Conservation (phyloP, 1,139 yeast genomes). For the Scheffersomyces lignicola region DNA sequence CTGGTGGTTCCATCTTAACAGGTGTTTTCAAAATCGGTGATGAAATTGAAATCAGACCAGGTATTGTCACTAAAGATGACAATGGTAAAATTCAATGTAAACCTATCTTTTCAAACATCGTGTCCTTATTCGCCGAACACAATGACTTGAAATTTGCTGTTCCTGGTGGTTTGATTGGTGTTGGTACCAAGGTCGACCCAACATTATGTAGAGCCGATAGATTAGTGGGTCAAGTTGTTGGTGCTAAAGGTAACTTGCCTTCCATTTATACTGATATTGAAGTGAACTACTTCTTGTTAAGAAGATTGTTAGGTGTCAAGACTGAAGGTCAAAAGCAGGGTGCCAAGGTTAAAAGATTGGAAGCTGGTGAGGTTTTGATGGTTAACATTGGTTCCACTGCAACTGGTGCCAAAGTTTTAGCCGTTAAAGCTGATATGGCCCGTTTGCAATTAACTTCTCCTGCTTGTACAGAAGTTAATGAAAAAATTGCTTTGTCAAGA, state of each 20-base stretch:
- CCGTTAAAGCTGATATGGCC: constrained; percentile 99
- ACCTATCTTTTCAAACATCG: constrained; percentile 92
- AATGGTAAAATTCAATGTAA: constrained; percentile 92
- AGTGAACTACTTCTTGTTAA: constrained; percentile 92
- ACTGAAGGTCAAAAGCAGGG: constrained; percentile 95
- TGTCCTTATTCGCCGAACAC: constrained; percentile 94
- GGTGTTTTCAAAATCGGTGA: constrained; percentile 98
- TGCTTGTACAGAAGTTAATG: constrained; percentile 97
- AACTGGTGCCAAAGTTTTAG: constrained; percentile 97
- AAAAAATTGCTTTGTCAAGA: constrained; percentile 97
- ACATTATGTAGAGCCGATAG: constrained; percentile 99
- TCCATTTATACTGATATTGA: constrained; percentile 96
- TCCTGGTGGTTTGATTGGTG: constrained; percentile 99
- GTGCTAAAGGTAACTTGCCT: constrained; percentile 94
- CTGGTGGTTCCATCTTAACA: constrained; percentile 96
- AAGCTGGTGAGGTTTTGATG: constrained; percentile 95
- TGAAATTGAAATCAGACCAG: constrained; percentile 98
- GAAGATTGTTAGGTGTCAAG: constrained; percentile 97
- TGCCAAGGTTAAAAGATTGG: constrained; percentile 93
- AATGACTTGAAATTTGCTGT: constrained; percentile 98
- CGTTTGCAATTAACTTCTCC: constrained; percentile 95
- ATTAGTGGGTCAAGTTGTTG: constrained; percentile 98
- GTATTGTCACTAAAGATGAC: constrained; percentile 94
- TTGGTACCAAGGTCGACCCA: constrained; percentile 98
- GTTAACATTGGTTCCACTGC: constrained; percentile 99